phyloP scores from a whole-genome alignment of 1,139 yeast genomes.

The Taphrina sp. region DNA sequence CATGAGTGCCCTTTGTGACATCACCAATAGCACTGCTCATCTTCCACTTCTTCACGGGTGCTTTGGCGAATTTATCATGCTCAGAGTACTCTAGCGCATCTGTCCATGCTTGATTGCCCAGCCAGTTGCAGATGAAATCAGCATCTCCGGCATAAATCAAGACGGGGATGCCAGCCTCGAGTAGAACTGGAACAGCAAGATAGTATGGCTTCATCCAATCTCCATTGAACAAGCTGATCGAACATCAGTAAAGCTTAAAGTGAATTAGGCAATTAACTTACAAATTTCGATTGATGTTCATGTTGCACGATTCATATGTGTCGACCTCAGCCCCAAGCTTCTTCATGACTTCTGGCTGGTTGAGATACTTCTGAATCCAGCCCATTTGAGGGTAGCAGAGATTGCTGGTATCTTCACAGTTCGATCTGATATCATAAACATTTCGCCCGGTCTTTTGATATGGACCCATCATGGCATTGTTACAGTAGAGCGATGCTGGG shows the following conservation, averaged over 20 bases:
- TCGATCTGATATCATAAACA: constrained; percentile 86
- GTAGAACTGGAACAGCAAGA: constrained; percentile 40
- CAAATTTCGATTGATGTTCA: constrained; percentile 80
- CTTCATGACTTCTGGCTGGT: constrained; percentile 64
- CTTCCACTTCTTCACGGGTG: constrained; percentile 46
- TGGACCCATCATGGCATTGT: constrained; percentile 71
- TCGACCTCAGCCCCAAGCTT: constrained; percentile 93
- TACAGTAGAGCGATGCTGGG: constrained; percentile 89
- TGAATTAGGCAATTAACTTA: no score
- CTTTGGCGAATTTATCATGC: constrained; percentile 43
- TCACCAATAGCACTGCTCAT: constrained; percentile 30
- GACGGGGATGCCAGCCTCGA: constrained; percentile 61
- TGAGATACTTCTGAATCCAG: constrained; percentile 66
- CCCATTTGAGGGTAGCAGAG: constrained; percentile 76
- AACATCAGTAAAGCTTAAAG: no score
- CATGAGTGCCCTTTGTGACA: constrained; percentile 47
- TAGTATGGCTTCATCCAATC: constrained; percentile 91
- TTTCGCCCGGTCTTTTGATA: constrained; percentile 83
- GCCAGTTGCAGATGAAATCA: constrained; percentile 78
- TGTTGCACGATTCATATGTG: constrained; percentile 76
- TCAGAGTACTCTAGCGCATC: constrained; percentile 62
- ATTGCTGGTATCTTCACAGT: constrained; percentile 67
- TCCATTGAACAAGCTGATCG: constrained; percentile 75
- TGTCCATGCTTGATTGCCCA: constrained; percentile 81
- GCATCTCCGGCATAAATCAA: constrained; percentile 85